phyloP scores from a whole-genome alignment of 768 basidiomycete genomes.

The Trametes cingulata region DNA sequence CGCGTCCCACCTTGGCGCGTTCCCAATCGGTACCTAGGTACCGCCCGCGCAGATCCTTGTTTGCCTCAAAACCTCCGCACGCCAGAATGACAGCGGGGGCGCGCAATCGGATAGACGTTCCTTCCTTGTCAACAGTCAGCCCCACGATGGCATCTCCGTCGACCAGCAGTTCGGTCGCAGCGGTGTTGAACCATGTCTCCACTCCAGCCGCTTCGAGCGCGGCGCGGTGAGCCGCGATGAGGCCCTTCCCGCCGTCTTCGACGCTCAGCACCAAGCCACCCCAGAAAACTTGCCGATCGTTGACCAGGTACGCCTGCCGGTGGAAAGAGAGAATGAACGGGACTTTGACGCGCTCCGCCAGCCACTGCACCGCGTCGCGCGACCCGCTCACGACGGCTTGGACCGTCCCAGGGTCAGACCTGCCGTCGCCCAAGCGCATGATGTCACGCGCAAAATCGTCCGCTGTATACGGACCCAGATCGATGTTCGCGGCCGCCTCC shows the following conservation, averaged over 20 bases:
- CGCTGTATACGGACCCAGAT: slow-evolving; percentile 58
- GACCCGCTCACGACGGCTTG: slow-evolving; percentile 54
- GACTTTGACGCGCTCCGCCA: slow-evolving; percentile 49
- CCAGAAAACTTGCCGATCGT: slow-evolving; percentile 67
- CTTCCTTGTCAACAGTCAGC: slow-evolving; percentile 44
- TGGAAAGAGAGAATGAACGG: slow-evolving; percentile 63
- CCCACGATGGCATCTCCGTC: slow-evolving; percentile 46
- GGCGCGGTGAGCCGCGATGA: slow-evolving; percentile 55
- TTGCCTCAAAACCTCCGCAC: slow-evolving; percentile 69
- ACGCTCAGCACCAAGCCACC: slow-evolving; percentile 65
- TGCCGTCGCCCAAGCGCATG: slow-evolving; percentile 55
- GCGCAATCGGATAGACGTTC: slow-evolving; percentile 37
- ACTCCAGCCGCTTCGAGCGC: slow-evolving; percentile 53
- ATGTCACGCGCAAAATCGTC: slow-evolving; percentile 59
- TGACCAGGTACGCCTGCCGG: slow-evolving; percentile 66
- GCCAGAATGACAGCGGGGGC: slow-evolving; percentile 57
- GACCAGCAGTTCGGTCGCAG: slow-evolving; percentile 42
- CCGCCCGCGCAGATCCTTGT: slow-evolving; percentile 47
- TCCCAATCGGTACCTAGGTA: slow-evolving; percentile 62
- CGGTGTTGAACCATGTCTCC: slow-evolving; percentile 57
- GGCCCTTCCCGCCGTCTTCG: slow-evolving; percentile 67
- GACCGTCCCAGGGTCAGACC: slow-evolving; percentile 51
- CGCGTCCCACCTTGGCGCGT: slow-evolving; percentile 47
- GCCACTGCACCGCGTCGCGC: slow-evolving; percentile 58
- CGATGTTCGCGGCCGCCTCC: slow-evolving; percentile 47